Base-by-base conservation (phyloP, 2,329 filamentous ascomycete genomes). In the Sphaerostilbella broomeana region DNA sequence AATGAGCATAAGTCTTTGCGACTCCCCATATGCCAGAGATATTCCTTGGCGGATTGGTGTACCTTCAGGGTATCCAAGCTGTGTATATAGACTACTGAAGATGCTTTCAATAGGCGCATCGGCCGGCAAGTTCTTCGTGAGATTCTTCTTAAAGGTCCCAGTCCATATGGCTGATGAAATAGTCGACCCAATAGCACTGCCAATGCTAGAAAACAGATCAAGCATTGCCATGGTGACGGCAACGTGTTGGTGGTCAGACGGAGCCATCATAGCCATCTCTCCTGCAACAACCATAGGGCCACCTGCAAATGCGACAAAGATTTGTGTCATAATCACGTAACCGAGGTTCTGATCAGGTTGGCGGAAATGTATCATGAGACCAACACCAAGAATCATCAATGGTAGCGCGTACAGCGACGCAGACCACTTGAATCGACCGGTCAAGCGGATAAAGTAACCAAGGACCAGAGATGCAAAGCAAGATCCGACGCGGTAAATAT, bases 161-260 rank as follows among this genome's bases (percentile, higher is more conserved):
- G 72, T 76, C 79, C 79, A 85, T 45, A 85, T 75, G 8, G 79
- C 78, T 0, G 70, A 71, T 1, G 79, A 72, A 33, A 84, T 69
- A 6, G 78, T 72, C 2, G 66, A 68, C 2, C 78, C 79, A 5
- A 81, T 62, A 1, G 77, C 75, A 15, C 69, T 70, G 27, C 79
- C 80, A 43, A 83, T 69, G 44, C 72, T 73, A 47, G 73, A 68
- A 24, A 78, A 75, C 5, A 84, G 69, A 15, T 73, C 68, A 40
- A 77, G 68, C 41, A 84, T 64, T 9, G 78, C 75, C n/a, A 81
- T 68, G 19, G 76, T 69, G 12, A 72, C 70, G 17, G 78, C 73
- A 4, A 83, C 66, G 51, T 80, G 69, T 48, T 79, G 69, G 47
- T 82, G 78, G n/a, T 69, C 69, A 2, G 70, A 68, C 2, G 71